These are phyloP conservation scores for Ascobolus immersus DNA, from an alignment of 495 filamentous ascomycete genomes.

Conservation along the genomic window DNA sequence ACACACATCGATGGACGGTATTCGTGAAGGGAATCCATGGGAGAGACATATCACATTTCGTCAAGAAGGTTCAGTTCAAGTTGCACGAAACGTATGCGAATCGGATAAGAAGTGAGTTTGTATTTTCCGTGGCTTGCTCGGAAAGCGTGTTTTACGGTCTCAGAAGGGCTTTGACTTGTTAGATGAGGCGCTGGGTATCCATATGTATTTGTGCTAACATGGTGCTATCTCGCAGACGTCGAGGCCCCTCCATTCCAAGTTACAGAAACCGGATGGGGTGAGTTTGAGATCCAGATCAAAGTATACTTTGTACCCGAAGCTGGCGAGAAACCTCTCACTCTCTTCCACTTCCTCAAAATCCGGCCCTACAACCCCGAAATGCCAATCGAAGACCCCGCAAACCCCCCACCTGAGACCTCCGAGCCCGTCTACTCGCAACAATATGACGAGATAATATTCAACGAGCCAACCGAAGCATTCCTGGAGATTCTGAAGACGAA, in stretches of 20 bases:
- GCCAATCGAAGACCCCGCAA: conserved; percentile 11
- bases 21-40: conserved; percentile 69
- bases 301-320: conserved; percentile 69
- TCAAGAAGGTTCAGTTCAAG: conserved; percentile 93
- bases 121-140: too few species aligned
- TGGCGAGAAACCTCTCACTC: conserved; percentile 68
- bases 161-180: too few species aligned
- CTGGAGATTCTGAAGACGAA: conserved; percentile 50
- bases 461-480: conserved; percentile 78
- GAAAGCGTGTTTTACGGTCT: too few species aligned
- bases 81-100: conserved; percentile 87
- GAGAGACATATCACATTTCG: conserved; percentile 77
- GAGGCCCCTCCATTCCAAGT: conserved; percentile 61
- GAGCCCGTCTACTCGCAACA: conserved; percentile 40
- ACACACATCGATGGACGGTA: conserved; percentile 88
- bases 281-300: conserved; percentile 87
- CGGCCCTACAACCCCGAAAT: conserved; percentile 71
- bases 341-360: conserved; percentile 72
- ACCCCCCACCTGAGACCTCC: not conserved
- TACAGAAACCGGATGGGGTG: conserved; percentile 83
- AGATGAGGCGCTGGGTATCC: too few species aligned
- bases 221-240: conserved; percentile 38
- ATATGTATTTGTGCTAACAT: not conserved
- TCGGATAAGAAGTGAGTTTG: conserved; percentile 43
- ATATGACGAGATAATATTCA: conserved; percentile 85